Conservation (phyloP, 306 rosid species). For the Malus sylvestris region DNA sequence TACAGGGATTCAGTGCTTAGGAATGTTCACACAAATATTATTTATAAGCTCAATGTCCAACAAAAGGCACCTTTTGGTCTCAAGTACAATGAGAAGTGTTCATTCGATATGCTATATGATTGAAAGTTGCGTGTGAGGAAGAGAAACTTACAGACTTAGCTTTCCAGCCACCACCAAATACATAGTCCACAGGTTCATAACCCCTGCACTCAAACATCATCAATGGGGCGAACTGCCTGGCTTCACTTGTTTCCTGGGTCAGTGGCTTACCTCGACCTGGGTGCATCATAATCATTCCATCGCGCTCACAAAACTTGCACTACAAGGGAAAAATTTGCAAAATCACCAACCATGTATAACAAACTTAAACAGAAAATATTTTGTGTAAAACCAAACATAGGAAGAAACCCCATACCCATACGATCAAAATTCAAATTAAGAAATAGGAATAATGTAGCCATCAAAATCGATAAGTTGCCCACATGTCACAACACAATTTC, state of each 20-base stretch:
- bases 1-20: not conserved
- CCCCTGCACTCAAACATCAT: conserved; percentile 88
- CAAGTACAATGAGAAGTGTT: not conserved
- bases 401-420: not conserved
- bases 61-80: not conserved
- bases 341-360: not conserved
- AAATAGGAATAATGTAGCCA: not conserved
- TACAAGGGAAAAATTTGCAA: conserved; percentile 17
- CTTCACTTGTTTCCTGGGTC: conserved; percentile 46
- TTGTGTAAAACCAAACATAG: not conserved
- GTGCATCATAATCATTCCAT: conserved; percentile 74
- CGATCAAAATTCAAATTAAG: not conserved
- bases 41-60: not conserved
- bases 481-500: not conserved
- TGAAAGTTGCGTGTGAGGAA: not conserved
- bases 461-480: not conserved
- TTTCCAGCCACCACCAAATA: conserved; percentile 61
- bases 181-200: conserved; percentile 59
- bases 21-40: not conserved
- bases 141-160: conserved; percentile 73
- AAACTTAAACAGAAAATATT: not conserved
- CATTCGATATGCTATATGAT: not conserved
- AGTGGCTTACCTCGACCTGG: conserved; percentile 58
- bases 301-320: conserved; percentile 95
- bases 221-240: conserved; percentile 54